These are phyloP conservation scores for Echria macrotheca DNA, from an alignment of 495 filamentous ascomycete genomes.

Conservation along the genomic window DNA sequence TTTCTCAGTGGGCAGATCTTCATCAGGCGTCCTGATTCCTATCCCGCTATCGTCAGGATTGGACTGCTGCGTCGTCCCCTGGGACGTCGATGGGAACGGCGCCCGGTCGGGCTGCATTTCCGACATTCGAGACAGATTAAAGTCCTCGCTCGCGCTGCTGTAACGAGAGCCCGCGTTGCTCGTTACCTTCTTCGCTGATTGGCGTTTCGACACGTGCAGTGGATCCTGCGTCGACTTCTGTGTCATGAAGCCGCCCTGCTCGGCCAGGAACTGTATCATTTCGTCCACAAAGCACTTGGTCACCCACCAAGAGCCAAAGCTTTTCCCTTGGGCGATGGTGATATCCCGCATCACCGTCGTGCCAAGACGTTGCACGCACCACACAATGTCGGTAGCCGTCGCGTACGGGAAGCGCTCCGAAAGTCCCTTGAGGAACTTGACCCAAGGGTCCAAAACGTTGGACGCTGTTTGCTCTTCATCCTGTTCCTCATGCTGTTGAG, in stretches of 20 bases:
- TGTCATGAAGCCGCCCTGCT: constrained; percentile 86
- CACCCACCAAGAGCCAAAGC: constrained; percentile 95
- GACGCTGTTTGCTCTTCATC: constrained; percentile 29
- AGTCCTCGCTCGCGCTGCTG: constrained; percentile 41
- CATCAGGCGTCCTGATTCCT: constrained; percentile 57
- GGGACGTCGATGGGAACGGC: constrained; percentile 33
- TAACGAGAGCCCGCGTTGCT: constrained; percentile 36
- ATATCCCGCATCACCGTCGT: constrained; percentile 70
- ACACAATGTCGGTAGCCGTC: constrained; percentile 59
- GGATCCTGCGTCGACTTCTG: constrained; percentile 23
- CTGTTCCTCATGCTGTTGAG: constrained; percentile 18
- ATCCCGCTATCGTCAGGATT: constrained; percentile 67
- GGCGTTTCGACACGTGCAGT: constrained; percentile 24
- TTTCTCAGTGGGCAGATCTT: constrained; percentile 51
- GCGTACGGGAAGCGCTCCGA: constrained; percentile 69
- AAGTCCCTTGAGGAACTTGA: constrained; percentile 70
- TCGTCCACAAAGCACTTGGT: constrained; percentile 97
- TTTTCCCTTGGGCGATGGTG: constrained; percentile 74
- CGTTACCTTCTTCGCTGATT: constrained; percentile 18
- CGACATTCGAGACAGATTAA: constrained; percentile 28
- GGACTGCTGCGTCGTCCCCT: constrained; percentile 25
- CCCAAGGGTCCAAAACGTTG: constrained; percentile 80
- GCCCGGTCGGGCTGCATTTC: constrained; percentile 39
- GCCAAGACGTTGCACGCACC: constrained; percentile 62
- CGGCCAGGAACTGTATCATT: constrained; percentile 86